Base-by-base conservation (phyloP, 139 green algal genomes). In the Chlamydomonas schloesseri region DNA sequence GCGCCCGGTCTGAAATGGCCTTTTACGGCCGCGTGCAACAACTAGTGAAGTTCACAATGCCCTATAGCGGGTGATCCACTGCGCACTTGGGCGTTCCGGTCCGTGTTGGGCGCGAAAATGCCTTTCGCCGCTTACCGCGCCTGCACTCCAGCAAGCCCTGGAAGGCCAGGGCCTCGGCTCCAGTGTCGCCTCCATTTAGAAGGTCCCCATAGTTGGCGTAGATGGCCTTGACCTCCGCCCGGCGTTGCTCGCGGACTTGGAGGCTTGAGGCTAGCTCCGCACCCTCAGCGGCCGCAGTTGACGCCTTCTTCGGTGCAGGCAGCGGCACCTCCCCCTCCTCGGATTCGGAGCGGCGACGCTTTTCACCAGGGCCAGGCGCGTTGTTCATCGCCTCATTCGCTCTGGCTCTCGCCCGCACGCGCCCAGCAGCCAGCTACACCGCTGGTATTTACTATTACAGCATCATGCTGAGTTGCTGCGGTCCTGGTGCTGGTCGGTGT, bases 71-170 rank as follows among this genome's bases (percentile, higher is more conserved):
- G 42, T 50, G 42, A 50, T 50, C 42, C 42, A 8, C 42, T 5
- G 42, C 42, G 42, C 42, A 50, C 42, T 50, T 8, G 6, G 42
- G 42, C n/a, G 8, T 8, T 5, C 42, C 6, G 42, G 5, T 50
- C 42, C 42, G 42, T 50, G 42, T 50, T 50, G 42, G 6, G 42
- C 42, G 42, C 42, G 42, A 13, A 50, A 50, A 50, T 50, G 42
- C 42, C 5, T 8, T 50, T 50, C 6, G n/a, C n/a, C 42, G 42
- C 42, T 50, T 50, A 83, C 77, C 77, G 17, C 73, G 71, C 9
- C 36, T 67, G 46, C 79, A 85, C n/a, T 85, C 65, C n/a, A 85
- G 79, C 20, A 85, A 31, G 9, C 65, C 79, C 47, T 85, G 79
- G n/a, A 85, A 85, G 18, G 79, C 79, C 33, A 76, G 47, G 3